Evolutionary conservation across 257 asterid genomes (phyloP).

Genomic region (Forsythia viridissima): DNA sequence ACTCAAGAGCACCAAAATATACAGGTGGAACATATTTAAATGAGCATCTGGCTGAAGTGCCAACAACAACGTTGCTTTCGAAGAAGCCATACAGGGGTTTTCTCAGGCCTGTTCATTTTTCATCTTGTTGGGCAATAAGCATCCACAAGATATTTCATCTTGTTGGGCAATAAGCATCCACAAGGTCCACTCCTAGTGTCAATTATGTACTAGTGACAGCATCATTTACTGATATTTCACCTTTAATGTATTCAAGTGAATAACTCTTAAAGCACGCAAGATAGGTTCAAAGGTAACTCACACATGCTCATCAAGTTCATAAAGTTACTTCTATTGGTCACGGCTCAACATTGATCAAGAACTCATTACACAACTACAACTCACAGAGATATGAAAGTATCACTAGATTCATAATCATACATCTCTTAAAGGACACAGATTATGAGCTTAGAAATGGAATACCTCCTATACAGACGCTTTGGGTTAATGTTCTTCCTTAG

Average conservation of each 20-base stretch:
- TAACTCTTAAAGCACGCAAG: neutral
- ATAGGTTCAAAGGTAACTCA: neutral
- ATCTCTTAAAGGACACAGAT: conserved; percentile 10
- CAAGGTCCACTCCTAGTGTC: neutral
- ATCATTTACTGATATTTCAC: neutral
- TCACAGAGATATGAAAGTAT: conserved; percentile 5
- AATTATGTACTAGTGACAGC: neutral
- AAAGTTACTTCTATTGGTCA: neutral
- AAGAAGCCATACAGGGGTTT: neutral
- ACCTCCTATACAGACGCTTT: conserved; percentile 95
- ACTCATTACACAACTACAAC: neutral
- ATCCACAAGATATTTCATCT: neutral
- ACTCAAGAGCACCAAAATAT: conserved; percentile 10
- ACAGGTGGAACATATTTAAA: neutral
- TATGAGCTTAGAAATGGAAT: conserved; percentile 15
- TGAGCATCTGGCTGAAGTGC: conserved; percentile 9
- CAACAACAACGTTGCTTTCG: neutral
- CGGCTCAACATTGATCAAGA: conserved; percentile 9
- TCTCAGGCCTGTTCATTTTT: neutral
- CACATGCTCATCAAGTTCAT: conserved; percentile 5
- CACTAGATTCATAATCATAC: conserved; percentile 7
- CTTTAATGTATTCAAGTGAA: neutral
- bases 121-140: neutral
- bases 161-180: neutral
- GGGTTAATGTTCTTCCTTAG: conserved; percentile 96